phyloP scores from a whole-genome alignment of 1,284 basidiomycete species.

The Fomitiporia mediterranea region DNA sequence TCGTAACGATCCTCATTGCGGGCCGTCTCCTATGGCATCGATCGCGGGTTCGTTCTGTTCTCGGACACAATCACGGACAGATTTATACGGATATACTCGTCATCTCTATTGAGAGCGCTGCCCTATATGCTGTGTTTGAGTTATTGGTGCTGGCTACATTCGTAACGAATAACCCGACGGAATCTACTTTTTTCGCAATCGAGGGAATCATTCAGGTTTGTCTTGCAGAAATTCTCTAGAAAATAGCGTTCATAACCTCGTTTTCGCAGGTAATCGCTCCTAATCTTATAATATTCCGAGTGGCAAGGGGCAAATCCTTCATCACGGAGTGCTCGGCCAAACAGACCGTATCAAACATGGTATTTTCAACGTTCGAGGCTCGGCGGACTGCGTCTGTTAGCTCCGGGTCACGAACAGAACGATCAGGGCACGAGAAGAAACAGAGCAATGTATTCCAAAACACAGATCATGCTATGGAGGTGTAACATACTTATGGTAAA shows the following conservation, averaged over 20 bases:
- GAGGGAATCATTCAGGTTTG: conserved; percentile 25
- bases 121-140: conserved; percentile 25
- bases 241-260: background rate
- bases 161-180: conserved; percentile 19
- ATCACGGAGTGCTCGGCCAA: background rate
- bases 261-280: conserved; percentile 5
- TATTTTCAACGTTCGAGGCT: background rate
- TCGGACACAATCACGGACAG: conserved; percentile 1
- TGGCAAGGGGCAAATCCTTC: conserved; percentile 8
- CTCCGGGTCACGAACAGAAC: no score
- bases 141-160: conserved; percentile 26
- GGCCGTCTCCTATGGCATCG: conserved; percentile 4
- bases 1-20: conserved; percentile 6
- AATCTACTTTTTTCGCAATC: conserved; percentile 25
- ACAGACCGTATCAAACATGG: background rate
- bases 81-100: conserved; percentile 23
- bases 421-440: no score
- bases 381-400: no score
- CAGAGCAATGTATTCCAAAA: no score
- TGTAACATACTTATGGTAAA: no score
- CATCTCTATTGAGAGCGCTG: conserved; percentile 27
- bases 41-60: background rate
- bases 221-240: background rate
- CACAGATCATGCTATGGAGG: no score
- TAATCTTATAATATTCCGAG: conserved; percentile 5